Evolutionary conservation across 2,329 filamentous ascomycete species (phyloP).

Genomic region (Talaromyces sp.): DNA sequence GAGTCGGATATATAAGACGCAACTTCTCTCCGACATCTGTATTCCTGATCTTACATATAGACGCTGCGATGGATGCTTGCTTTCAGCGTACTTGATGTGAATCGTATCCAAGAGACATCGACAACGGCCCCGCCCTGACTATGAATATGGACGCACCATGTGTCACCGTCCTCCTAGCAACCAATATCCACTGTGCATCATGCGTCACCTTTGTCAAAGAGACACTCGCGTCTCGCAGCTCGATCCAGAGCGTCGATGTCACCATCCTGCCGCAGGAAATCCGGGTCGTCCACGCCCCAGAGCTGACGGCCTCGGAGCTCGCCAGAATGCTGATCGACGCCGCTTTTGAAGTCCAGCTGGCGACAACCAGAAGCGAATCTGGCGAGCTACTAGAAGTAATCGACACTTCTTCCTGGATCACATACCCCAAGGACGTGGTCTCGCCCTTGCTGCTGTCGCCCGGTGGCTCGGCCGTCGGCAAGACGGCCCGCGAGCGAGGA

Average conservation of each 20-base stretch:
- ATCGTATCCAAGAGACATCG: background rate
- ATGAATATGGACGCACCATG: background rate
- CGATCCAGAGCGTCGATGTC: conserved; percentile 34
- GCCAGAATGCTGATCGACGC: conserved; percentile 37
- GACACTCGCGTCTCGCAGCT: conserved; percentile 33
- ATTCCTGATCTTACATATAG: background rate
- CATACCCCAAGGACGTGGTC: conserved; percentile 3
- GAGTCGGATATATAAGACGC: background rate
- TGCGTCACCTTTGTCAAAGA: conserved; percentile 43
- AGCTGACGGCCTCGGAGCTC: conserved; percentile 27
- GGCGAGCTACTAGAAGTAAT: conserved; percentile 28
- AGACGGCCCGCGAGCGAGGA: background rate
- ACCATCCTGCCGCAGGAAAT: conserved; percentile 42
- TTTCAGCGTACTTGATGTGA: background rate
- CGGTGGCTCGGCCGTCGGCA: background rate
- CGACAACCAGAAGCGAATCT: conserved; percentile 32
- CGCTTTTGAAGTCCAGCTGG: conserved; percentile 44
- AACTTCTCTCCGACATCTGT: background rate
- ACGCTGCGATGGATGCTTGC: background rate
- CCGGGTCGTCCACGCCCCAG: conserved; percentile 32
- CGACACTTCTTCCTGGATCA: conserved; percentile 22
- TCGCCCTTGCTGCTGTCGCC: conserved; percentile 1
- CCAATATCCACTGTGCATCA: conserved; percentile 46
- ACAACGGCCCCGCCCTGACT: background rate
- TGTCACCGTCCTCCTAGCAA: conserved; percentile 39